These are phyloP conservation scores for Chalciporus pseudorubinellus DNA, from an alignment of 768 basidiomycete species.

Conservation along the genomic window DNA sequence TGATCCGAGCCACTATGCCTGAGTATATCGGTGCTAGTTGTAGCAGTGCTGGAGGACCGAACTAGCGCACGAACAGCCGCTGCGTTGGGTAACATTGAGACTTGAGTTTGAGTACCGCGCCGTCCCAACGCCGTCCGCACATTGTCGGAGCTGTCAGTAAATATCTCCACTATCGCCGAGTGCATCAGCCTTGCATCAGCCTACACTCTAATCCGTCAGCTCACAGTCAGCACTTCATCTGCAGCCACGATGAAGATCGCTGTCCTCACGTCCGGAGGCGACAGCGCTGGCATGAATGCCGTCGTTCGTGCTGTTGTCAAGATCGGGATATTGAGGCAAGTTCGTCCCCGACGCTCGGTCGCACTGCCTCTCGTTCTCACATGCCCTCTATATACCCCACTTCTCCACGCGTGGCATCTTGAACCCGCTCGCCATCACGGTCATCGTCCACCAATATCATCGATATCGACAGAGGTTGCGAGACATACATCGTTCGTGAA, in stretches of 20 bases:
- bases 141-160: too few species aligned
- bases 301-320: slow-evolving; percentile 93
- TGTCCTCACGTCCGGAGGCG: slow-evolving; percentile 93
- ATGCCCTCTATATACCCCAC: slow-evolving; percentile 2
- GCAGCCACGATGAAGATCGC: slow-evolving; percentile 75
- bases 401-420: not conserved
- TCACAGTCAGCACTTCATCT: not conserved
- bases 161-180: not conserved
- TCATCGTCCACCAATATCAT: not conserved
- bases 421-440: not conserved
- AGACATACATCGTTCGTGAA: slow-evolving; percentile 94
- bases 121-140: too few species aligned
- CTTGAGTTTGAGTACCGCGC: too few species aligned
- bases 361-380: not conserved
- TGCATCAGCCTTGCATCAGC: too few species aligned
- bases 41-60: too few species aligned
- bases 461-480: slow-evolving; percentile 69
- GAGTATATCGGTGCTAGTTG: too few species aligned
- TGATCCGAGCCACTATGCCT: not conserved
- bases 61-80: too few species aligned
- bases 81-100: too few species aligned
- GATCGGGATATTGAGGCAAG: slow-evolving; percentile 85
- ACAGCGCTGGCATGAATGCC: slow-evolving; percentile 97
- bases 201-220: not conserved
- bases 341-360: slow-evolving; percentile 2